Base-by-base conservation (phyloP, 768 basidiomycete species). In the Lentinula lateritia region DNA sequence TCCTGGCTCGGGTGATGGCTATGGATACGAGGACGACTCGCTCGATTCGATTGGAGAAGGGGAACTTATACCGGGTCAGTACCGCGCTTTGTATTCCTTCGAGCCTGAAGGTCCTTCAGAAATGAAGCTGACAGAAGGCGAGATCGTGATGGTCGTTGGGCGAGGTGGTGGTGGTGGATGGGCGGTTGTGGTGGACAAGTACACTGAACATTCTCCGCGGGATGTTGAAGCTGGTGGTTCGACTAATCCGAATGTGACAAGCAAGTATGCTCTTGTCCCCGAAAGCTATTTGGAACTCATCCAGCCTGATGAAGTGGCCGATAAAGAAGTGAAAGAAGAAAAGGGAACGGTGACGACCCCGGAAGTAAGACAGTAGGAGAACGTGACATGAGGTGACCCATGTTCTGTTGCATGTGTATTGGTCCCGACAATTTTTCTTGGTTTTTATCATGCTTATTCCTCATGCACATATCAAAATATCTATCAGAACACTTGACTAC, bases 61-160 rank as follows among this genome's bases (percentile, higher is more conserved):
- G 28, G 55, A 56, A 41, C 78, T 91, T 1, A 73, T 77, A 20
- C 88, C 92, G 0, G 92, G 92, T 0, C 62, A 89, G 1, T 94
- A 94, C 67, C 83, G 87, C 15, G 90, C 92, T 7, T 12, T 92
- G 71, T 94, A 88, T 64, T 78, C 85, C 4, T 93, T 95, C 64
- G 85, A 87, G 62, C 88, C 90, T 0, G 90, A 93, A 66, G 88
- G 90, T 1, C 84, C 83, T 16, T 88, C 90, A 38, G 93, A 95
- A 83, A 92, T 93, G 90, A 78, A 77, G 48, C 73, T 94, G 59
- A 83, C 79, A 64, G 89, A 92, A 72, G 92, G 87, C 50, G 89
- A 93, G 74, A 65, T 89, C 52, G 86, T 94, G 13, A 76, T 78
- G 2, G 89, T 92, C 32, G 72, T 92, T 3, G 90, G 90, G 9